These are phyloP conservation scores for Phytopythium helicoides DNA, from an alignment of 352 stramenopile genomes.

Conservation along the genomic window DNA sequence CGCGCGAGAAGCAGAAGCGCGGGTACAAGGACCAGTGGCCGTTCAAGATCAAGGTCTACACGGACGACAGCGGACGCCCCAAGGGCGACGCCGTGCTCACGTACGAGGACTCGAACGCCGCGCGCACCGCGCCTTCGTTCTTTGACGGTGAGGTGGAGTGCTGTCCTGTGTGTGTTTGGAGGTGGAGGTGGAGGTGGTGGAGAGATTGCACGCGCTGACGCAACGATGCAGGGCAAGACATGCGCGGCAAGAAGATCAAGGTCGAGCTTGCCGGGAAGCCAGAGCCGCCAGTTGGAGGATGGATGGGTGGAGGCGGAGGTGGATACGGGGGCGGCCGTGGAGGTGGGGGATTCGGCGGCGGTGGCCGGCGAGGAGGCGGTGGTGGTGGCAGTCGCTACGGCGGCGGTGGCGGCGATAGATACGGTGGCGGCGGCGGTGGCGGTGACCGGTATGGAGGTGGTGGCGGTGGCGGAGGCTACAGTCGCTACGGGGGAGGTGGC, in stretches of 20 bases:
- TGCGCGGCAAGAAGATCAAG: constrained; percentile 83
- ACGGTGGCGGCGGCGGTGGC: constrained; percentile 21
- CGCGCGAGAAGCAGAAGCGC: constrained; percentile 84
- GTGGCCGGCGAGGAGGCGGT: constrained; percentile 36
- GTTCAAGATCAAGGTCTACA: constrained; percentile 91
- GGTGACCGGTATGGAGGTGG: constrained; percentile 28
- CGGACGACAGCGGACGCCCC: constrained; percentile 56
- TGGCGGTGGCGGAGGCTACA: constrained; percentile 12
- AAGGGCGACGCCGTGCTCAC: constrained; percentile 87
- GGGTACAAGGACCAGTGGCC: constrained; percentile 89
- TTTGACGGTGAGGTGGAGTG: constrained; percentile 80
- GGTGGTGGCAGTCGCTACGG: constrained; percentile 25
- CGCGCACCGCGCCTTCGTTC: constrained; percentile 75
- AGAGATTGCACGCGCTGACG: no score
- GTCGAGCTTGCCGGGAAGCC: constrained; percentile 83
- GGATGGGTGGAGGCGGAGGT: constrained; percentile 48
- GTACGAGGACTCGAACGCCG: constrained; percentile 84
- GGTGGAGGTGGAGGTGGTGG: no score
- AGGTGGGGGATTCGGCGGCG: constrained; percentile 37
- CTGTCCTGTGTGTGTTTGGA: no score
- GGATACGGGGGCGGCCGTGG: constrained; percentile 34
- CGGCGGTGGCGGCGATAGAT: constrained; percentile 27
- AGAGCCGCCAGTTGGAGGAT: constrained; percentile 72
- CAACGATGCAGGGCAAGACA: constrained; percentile 71
- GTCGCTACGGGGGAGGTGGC: constrained; percentile 16